Base-by-base conservation (phyloP, 2,329 filamentous ascomycete species). In the Dactylella cylindrospora region DNA sequence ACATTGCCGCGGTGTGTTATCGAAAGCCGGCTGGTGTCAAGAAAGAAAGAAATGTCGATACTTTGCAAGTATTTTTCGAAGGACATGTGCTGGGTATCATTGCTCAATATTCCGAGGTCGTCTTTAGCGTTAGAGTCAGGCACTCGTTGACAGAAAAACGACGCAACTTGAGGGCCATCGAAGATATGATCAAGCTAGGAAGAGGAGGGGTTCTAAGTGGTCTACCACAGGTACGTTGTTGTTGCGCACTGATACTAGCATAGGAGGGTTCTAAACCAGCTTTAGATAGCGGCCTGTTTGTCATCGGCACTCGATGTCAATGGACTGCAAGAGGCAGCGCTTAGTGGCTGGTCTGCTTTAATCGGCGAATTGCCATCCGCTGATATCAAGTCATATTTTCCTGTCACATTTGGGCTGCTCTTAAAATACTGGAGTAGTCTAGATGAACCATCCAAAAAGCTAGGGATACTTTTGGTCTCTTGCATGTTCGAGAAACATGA, bases 401-500 rank as follows among this genome's bases (percentile, higher is more conserved):
- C 95, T 70, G 90, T 91, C 55, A 95, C 90, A 0, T 89, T 97
- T 67, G 90, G 90, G 47, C 82, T 95, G 32, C 83, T 97, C 41
- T 84, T 86, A 19, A 84, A 85, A 67, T 85, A 93, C 69, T 98
- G 93, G 93, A 66, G 71, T 3, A 73, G 68, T 2, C 84, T 97
- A 52, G 82, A 84, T 17, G 75, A 78, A 3, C 71, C 76, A 2
- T 84, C 84, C 1, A 82, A 80, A 64, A 69, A 78, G 2, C 76
- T 78, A 50, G 85, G 84, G 2, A 77, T 81, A 59, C 74, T 79
- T 12, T 77, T 90, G 65, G 76, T 97, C 19, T 74, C 77, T 8
- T 78, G 79, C 52, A 76, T 95, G 29, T 74, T 93, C 31, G 76
- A 79, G n/a, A 76, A 81, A 1, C 80, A 90, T 68, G 76, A 76